Base-by-base conservation (phyloP, 768 basidiomycete genomes). In the Pleurotus salmoneostramineus region DNA sequence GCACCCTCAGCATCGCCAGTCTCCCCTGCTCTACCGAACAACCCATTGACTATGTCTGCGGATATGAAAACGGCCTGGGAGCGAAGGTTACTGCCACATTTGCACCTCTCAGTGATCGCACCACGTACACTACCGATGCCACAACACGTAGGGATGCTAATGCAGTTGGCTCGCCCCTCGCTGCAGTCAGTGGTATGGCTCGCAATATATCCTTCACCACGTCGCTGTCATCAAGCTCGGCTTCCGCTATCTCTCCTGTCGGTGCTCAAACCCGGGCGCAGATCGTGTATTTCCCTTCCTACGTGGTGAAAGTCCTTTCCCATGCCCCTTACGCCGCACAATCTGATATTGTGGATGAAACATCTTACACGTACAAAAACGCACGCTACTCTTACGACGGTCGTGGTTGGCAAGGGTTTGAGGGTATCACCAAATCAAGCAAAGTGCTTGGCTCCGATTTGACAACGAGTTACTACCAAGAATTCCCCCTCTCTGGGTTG, bases 281-380 rank as follows among this genome's bases (percentile, higher is more conserved):
- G 5, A 33, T 51, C 6, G 50, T 51, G n/a, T 35, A 51, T n/a
- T 51, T 51, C 32, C 50, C 50, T 33, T 51, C 50, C 27, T 51
- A 51, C 12, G 50, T 51, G 15, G 50, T 51, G 5, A 37, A 36
- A 33, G 15, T 15, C 10, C 50, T 51, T 5, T 33, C 50, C 12
- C 50, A 51, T n/a, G 34, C 35, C 7, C 50, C 50, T 2, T 37
- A 51, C 34, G 50, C 27, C 10, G 14, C 34, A 3, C 31, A 36
- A 7, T 12, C 50, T 14, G 17, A 36, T 36, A 12, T 52, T n/a
- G 33, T 52, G 27, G 50, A 52, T n/a, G 12, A 33, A 35, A 34
- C 50, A 5, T 15, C 14, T 8, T 40, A 52, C 15, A 37, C 34
- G 4, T 40, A 52, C 50, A 52, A 35, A 27, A 52, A 52, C 12